phyloP scores from a whole-genome alignment of 257 asterid genomes.

The Verbena officinalis region DNA sequence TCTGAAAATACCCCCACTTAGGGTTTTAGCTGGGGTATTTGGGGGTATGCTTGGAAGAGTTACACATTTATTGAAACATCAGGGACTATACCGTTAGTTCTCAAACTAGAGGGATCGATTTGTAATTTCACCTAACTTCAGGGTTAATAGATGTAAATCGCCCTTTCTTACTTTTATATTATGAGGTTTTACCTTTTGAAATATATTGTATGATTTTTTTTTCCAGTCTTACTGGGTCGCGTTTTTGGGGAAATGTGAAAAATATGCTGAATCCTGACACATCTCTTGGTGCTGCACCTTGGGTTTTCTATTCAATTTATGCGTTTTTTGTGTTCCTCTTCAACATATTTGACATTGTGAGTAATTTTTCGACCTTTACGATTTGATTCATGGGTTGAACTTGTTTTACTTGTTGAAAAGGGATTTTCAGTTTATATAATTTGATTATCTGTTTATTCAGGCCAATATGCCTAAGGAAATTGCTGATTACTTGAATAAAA shows the following conservation, averaged over 20 bases:
- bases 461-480: slow-evolving; percentile 99
- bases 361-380: slow-evolving; percentile 37
- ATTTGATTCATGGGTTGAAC: not conserved
- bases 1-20: too few species aligned
- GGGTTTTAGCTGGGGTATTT: too few species aligned
- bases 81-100: too few species aligned
- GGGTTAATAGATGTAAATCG: too few species aligned
- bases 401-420: too few species aligned
- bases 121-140: too few species aligned
- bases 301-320: slow-evolving; percentile 88
- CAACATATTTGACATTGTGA: slow-evolving; percentile 96
- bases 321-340: slow-evolving; percentile 90
- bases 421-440: too few species aligned
- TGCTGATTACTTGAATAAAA: slow-evolving; percentile 93
- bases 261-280: slow-evolving; percentile 81
- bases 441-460: slow-evolving; percentile 39
- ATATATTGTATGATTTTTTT: slow-evolving; percentile 32
- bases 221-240: slow-evolving; percentile 74
- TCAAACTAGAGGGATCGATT: too few species aligned
- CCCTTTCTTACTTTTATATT: not conserved
- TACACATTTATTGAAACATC: too few species aligned
- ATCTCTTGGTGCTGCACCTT: slow-evolving; percentile 80
- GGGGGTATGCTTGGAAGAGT: too few species aligned
- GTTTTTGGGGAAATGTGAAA: slow-evolving; percentile 76
- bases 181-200: slow-evolving; percentile 19